phyloP scores from a whole-genome alignment of 2,329 filamentous ascomycete genomes.

The Talaromyces sp. region DNA sequence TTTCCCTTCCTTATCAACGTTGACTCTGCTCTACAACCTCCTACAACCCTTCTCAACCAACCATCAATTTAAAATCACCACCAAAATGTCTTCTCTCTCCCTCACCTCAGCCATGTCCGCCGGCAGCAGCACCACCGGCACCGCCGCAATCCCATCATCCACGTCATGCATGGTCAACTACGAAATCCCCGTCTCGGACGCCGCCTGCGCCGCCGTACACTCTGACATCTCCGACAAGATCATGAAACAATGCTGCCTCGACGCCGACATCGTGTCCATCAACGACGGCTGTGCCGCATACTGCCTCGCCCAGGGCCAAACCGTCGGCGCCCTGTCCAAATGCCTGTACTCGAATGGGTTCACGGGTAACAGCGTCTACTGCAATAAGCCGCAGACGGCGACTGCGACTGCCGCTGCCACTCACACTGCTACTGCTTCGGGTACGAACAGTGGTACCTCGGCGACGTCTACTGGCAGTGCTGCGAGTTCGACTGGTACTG shows the following conservation, averaged over 20 bases:
- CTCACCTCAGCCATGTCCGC: neutral
- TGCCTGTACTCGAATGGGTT: constrained; percentile 40
- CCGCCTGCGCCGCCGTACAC: constrained; percentile 40
- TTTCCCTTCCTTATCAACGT: neutral
- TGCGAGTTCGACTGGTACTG: neutral
- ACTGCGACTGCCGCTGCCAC: constrained; percentile 36
- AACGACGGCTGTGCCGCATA: constrained; percentile 46
- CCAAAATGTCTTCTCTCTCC: neutral
- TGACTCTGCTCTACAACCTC: neutral
- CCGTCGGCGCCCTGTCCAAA: constrained; percentile 25
- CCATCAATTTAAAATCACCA: neutral
- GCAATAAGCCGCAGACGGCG: constrained; percentile 35
- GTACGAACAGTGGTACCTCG: neutral
- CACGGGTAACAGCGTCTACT: constrained; percentile 38
- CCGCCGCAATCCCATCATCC: constrained; percentile 13
- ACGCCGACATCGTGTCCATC: constrained; percentile 42
- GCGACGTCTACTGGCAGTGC: neutral
- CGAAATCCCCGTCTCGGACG: constrained; percentile 40
- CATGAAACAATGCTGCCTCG: constrained; percentile 42
- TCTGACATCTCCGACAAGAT: constrained; percentile 32
- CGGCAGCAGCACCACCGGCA: constrained; percentile 3
- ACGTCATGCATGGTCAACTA: constrained; percentile 26
- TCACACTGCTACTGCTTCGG: neutral
- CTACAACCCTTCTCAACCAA: neutral
- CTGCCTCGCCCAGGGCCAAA: constrained; percentile 42